Conservation (phyloP, 2,329 filamentous ascomycete species). For the Stromatinia cepivora region DNA sequence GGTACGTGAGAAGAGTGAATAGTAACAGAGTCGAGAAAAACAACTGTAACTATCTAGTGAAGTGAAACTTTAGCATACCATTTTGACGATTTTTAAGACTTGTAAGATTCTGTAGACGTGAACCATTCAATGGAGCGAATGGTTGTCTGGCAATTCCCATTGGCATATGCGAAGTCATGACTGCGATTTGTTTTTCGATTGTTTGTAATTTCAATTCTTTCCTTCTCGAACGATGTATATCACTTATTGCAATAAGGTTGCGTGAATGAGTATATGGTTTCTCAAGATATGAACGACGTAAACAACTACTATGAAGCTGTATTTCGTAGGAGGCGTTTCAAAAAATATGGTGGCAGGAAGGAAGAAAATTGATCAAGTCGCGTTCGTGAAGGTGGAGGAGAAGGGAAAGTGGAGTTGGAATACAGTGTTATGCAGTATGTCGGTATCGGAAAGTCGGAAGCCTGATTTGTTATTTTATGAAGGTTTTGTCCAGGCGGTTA, state of each 20-base stretch:
- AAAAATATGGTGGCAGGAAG: slow-evolving; percentile 14
- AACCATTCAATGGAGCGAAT: slow-evolving; percentile 70
- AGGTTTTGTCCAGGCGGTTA: not conserved
- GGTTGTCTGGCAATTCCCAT: slow-evolving; percentile 56
- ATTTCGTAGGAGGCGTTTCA: not conserved
- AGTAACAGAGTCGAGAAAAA: not conserved
- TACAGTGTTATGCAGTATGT: not conserved
- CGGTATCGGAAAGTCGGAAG: not conserved
- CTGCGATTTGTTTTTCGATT: not conserved
- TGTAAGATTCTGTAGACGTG: slow-evolving; percentile 69
- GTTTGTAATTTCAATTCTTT: slow-evolving; percentile 4
- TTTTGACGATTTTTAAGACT: slow-evolving; percentile 79
- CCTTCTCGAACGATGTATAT: not conserved
- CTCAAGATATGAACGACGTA: not conserved
- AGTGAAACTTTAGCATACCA: slow-evolving; percentile 48
- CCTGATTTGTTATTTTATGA: not conserved
- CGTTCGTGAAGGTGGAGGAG: slow-evolving; percentile 10
- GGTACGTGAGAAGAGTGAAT: not conserved
- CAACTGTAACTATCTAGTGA: slow-evolving; percentile 7
- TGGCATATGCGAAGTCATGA: slow-evolving; percentile 35
- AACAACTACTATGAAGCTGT: not conserved
- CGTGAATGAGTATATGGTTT: not conserved
- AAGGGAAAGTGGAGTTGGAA: slow-evolving; percentile 6
- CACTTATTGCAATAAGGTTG: not conserved
- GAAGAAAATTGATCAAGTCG: slow-evolving; percentile 11